Base-by-base conservation (phyloP, 2,329 filamentous ascomycete genomes). In the Trichoderma sp. region DNA sequence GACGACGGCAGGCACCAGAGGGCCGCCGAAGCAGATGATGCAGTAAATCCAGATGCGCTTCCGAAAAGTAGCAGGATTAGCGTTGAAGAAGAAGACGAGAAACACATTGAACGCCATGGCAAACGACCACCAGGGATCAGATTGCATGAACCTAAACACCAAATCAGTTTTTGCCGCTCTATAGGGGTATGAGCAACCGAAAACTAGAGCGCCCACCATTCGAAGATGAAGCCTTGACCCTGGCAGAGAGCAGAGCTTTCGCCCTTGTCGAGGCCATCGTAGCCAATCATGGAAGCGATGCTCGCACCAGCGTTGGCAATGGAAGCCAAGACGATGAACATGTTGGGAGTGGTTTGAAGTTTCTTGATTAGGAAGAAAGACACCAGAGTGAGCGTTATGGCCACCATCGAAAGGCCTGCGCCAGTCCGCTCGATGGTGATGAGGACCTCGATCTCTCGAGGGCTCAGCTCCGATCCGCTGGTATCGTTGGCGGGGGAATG, bases 41-140 rank as follows among this genome's bases (percentile, higher is more conserved):
- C 90, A 85, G 78, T 95, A 95, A 62, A 89, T 86, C 86, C 91
- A 92, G 67, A 90, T 85, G 76, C 92, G 92, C 64, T 88, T 87
- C 17, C 88, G 86, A 76, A 94, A 93, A 66, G 90, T 88, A 1
- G 88, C 88, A 0, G 87, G 87, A 62, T 85, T 85, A 11, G 85
- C 86, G 20, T 86, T 84, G 76, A 83, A 83, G 79, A 89, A 89
- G 76, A 90, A 89, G 53, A 89, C 87, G 64, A 95, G 85, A 78
- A 91, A 93, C 70, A 95, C 93, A 74, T 95, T 95, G 76, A 91
- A 85, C 0, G 93, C 92, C 92, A 95, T 95, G 73, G 91, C 91
- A 75, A 94, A 88, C 0, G 91, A 92, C 92, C 91, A 94, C 82
- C 92, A 86, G 0, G 91, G 89, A 80, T 93, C 91, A 4, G 91